Conservation (phyloP, 129 eudicot genomes). For the Artemisia tridentata region DNA sequence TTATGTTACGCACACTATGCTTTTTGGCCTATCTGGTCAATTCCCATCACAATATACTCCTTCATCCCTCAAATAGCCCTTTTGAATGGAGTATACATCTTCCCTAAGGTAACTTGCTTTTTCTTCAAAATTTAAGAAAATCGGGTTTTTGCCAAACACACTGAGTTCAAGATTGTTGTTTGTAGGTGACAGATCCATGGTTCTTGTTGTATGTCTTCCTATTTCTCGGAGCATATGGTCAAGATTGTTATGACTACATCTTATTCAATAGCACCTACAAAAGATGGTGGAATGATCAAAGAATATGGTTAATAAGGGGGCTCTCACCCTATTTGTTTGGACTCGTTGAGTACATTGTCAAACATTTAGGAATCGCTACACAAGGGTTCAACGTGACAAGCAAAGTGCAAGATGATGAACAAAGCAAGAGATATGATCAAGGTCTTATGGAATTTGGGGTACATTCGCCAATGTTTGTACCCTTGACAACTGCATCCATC, state of each 20-base stretch:
- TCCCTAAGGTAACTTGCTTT: conserved; percentile 54
- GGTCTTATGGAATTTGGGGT: conserved; percentile 73
- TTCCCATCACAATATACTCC: conserved; percentile 70
- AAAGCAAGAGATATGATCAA: conserved; percentile 64
- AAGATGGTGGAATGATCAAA: conserved; percentile 77
- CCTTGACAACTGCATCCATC: conserved; percentile 50
- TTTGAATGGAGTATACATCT: conserved; percentile 46
- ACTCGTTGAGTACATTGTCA: conserved; percentile 33
- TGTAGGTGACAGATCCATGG: conserved; percentile 57
- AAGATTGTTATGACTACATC: conserved; percentile 61
- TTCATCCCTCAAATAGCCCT: conserved; percentile 75
- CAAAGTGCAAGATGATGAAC: conserved; percentile 66
- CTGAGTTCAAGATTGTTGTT: neutral
- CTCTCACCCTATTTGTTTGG: conserved; percentile 53
- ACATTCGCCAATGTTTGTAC: conserved; percentile 60
- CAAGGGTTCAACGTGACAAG: conserved; percentile 73
- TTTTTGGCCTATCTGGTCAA: conserved; percentile 50
- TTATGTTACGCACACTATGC: conserved; percentile 52
- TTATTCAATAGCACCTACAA: conserved; percentile 39
- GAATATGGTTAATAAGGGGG: conserved; percentile 68
- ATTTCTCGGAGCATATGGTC: conserved; percentile 60
- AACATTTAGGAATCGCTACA: conserved; percentile 44
- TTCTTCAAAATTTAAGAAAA: neutral
- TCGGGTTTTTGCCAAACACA: neutral
- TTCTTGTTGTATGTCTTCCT: conserved; percentile 46